phyloP scores from a whole-genome alignment of 192 early-diverging fungal genomes.

The Phlyctochytrium planicorne region DNA sequence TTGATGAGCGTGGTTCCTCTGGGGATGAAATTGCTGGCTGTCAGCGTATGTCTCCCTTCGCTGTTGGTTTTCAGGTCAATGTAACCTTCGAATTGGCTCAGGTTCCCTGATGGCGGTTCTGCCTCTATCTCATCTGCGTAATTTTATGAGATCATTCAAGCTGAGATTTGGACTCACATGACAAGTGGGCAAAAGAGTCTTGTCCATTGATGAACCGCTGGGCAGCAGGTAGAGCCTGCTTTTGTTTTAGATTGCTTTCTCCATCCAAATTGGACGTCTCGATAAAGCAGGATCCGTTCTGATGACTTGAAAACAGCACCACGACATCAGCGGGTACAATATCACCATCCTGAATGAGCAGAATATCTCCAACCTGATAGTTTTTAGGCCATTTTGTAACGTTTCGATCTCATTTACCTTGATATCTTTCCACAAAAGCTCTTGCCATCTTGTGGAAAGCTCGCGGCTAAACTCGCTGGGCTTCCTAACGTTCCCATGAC shows the following conservation, averaged over 20 bases:
- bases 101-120: slow-evolving; percentile 72
- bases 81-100: slow-evolving; percentile 82
- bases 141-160: slow-evolving; percentile 1
- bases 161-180: background rate
- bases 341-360: slow-evolving; percentile 72
- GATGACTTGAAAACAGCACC: slow-evolving; percentile 68
- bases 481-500: background rate
- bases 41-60: slow-evolving; percentile 56
- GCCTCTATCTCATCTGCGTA: slow-evolving; percentile 50
- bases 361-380: slow-evolving; percentile 73
- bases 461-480: background rate
- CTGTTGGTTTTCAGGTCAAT: slow-evolving; percentile 20
- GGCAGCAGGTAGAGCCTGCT: slow-evolving; percentile 57
- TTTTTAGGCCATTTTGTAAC: slow-evolving; percentile 37
- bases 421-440: slow-evolving; percentile 75
- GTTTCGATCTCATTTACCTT: slow-evolving; percentile 23
- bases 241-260: slow-evolving; percentile 88
- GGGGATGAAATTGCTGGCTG: slow-evolving; percentile 74
- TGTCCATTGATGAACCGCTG: slow-evolving; percentile 43
- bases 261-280: slow-evolving; percentile 87
- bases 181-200: slow-evolving; percentile 48
- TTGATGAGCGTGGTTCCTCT: slow-evolving; percentile 83
- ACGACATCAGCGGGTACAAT: slow-evolving; percentile 81
- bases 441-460: background rate
- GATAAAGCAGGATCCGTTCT: slow-evolving; percentile 77